Percentiles rank a stretch among this genome's conserved stretches.
These are phyloP conservation scores for Aspergillus sergii DNA, from an alignment of 2,329 filamentous ascomycete genomes.

Conservation along the genomic window DNA sequence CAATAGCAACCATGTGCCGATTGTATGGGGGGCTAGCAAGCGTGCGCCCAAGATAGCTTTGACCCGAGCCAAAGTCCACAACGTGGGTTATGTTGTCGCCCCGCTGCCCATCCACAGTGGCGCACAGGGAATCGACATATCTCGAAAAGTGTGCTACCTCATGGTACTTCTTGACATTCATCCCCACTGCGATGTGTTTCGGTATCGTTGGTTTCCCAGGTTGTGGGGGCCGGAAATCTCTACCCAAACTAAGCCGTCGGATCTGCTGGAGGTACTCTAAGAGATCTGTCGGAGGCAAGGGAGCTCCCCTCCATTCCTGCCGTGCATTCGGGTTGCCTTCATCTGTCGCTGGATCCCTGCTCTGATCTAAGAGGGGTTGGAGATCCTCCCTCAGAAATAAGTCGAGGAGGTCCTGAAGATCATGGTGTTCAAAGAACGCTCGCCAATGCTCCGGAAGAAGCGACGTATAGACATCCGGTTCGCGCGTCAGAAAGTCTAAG, in stretches of 20 bases:
- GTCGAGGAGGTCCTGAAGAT: constrained; percentile 76
- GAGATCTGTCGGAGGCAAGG: constrained; percentile 58
- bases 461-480: constrained; percentile 78
- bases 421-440: constrained; percentile 69
- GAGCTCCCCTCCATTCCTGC: constrained; percentile 47
- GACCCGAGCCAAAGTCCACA: constrained; percentile 93
- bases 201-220: constrained; percentile 58
- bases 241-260: constrained; percentile 66
- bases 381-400: constrained; percentile 80
- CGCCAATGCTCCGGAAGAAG: constrained; percentile 82
- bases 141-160: constrained; percentile 90
- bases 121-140: constrained; percentile 72
- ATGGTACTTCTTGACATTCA: constrained; percentile 95
- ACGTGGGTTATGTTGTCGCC: constrained; percentile 71
- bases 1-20: constrained; percentile 84
- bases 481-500: constrained; percentile 88
- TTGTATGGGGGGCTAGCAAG: constrained; percentile 85
- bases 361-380: constrained; percentile 39
- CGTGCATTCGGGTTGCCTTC: constrained; percentile 15
- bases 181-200: constrained; percentile 76
- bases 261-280: constrained; percentile 73
- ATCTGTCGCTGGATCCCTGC: constrained; percentile 1
- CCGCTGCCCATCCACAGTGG: constrained; percentile 54
- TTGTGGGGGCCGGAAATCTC: constrained; percentile 57
- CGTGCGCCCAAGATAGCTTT: constrained; percentile 91